phyloP scores from a whole-genome alignment of 228 moss, liverwort and hornwort genomes.

The Sphagnum magellanicum region DNA sequence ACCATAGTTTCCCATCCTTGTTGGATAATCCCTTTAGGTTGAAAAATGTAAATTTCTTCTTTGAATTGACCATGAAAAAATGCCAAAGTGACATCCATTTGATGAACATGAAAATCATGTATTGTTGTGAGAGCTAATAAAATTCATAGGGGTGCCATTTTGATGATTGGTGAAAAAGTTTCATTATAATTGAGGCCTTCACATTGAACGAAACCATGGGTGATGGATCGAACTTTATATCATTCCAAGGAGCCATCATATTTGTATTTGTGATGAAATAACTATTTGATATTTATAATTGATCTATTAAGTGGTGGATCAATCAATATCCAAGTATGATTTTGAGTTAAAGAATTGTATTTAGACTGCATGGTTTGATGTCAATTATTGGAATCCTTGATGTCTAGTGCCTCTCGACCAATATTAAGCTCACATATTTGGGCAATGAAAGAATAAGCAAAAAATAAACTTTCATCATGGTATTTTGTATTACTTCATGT shows the following conservation, averaged over 20 bases:
- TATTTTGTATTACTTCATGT: neutral
- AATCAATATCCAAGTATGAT: neutral
- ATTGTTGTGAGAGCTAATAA: neutral
- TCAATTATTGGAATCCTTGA: neutral
- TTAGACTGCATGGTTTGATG: neutral
- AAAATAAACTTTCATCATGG: neutral
- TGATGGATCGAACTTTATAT: neutral
- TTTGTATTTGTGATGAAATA: neutral
- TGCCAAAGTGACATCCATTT: constrained; percentile 7
- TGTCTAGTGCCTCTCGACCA: neutral
- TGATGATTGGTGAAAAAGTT: constrained; percentile 1
- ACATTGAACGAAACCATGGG: neutral
- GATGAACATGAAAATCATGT: constrained; percentile 1
- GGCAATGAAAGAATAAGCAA: too few relatives aligned
- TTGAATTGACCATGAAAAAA: constrained; percentile 1
- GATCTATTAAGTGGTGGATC: neutral
- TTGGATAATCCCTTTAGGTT: neutral
- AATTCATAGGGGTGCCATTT: neutral
- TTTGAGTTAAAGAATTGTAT: neutral
- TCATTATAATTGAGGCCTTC: neutral
- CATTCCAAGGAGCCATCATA: neutral
- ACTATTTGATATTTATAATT: neutral
- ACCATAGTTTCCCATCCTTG: neutral
- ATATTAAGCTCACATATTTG: neutral
- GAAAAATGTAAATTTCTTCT: neutral